These are phyloP conservation scores for Esteya vermicola DNA, from an alignment of 2,329 filamentous ascomycete species.

Conservation along the genomic window DNA sequence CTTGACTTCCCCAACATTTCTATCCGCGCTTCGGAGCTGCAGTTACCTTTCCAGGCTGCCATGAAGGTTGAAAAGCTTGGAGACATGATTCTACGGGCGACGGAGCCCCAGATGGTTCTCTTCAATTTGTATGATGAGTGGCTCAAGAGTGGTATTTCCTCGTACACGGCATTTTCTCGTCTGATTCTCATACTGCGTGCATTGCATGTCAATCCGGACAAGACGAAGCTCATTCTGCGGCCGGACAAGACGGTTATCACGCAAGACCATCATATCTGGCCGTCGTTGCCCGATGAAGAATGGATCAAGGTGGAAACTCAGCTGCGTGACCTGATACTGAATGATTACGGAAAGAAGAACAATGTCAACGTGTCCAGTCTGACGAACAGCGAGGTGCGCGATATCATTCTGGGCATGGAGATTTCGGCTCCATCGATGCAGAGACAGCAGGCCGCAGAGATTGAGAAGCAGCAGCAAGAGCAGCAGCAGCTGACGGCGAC, in stretches of 20 bases:
- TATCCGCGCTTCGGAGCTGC: constrained; percentile 90
- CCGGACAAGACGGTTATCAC: constrained; percentile 98
- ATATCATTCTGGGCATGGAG: constrained; percentile 99
- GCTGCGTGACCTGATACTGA: constrained; percentile 85
- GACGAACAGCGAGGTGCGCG: constrained; percentile 91
- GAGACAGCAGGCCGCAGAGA: constrained; percentile 93
- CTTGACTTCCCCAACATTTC: constrained; percentile 99
- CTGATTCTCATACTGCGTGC: constrained; percentile 86
- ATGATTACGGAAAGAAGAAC: constrained; percentile 99
- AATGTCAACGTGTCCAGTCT: constrained; percentile 97
- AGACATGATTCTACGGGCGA: constrained; percentile 96
- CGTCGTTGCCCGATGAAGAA: constrained; percentile 81
- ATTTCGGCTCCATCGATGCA: constrained; percentile 97
- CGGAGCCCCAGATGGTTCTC: constrained; percentile 98
- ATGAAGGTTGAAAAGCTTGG: constrained; percentile 99
- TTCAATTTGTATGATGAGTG: constrained; percentile 99
- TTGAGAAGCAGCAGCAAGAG: constrained; percentile 97
- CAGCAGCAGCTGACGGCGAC: constrained; percentile 93
- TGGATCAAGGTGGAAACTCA: constrained; percentile 99
- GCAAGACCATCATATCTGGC: constrained; percentile 98
- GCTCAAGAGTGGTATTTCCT: constrained; percentile 86
- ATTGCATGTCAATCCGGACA: constrained; percentile 94
- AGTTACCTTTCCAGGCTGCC: constrained; percentile 95
- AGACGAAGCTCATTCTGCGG: constrained; percentile 87
- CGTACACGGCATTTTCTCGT: constrained; percentile 95